Conservation (phyloP, 805 yeast genomes). For the Metschnikowia chrysomelidarum region DNA sequence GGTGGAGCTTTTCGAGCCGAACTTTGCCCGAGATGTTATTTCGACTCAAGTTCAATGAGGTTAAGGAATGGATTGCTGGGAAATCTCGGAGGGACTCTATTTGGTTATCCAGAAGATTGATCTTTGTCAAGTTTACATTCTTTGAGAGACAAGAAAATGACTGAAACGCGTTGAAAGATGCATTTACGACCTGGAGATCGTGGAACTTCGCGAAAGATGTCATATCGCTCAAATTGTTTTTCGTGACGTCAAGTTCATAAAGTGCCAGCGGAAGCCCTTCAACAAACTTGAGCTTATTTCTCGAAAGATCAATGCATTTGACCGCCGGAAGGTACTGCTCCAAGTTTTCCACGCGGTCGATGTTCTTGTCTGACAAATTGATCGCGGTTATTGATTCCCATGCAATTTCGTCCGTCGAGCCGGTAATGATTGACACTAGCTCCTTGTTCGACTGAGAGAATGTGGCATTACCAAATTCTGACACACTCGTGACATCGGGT, state of each 20-base stretch:
- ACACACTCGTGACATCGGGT: slow-evolving; percentile 40
- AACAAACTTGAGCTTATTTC: slow-evolving; percentile 41
- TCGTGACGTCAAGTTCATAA: slow-evolving; percentile 37
- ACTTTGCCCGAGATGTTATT: slow-evolving; percentile 41
- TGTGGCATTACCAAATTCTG: slow-evolving; percentile 44
- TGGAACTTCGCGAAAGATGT: slow-evolving; percentile 40
- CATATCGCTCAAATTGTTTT: slow-evolving; percentile 39
- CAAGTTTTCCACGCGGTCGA: slow-evolving; percentile 45
- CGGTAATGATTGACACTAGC: slow-evolving; percentile 46
- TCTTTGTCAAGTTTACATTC: slow-evolving; percentile 42
- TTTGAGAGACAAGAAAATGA: slow-evolving; percentile 35
- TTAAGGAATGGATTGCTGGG: slow-evolving; percentile 37
- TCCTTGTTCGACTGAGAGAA: slow-evolving; percentile 46
- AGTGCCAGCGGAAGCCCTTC: slow-evolving; percentile 45
- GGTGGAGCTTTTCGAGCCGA: slow-evolving; percentile 31
- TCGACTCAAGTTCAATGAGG: slow-evolving; percentile 38
- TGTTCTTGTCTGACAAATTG: slow-evolving; percentile 29
- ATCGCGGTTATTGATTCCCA: slow-evolving; percentile 45
- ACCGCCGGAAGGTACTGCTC: slow-evolving; percentile 45
- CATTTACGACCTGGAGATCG: slow-evolving; percentile 43
- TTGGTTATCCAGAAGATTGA: slow-evolving; percentile 38
- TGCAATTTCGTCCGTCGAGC: slow-evolving; percentile 30
- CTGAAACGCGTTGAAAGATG: slow-evolving; percentile 36
- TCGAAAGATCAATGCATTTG: slow-evolving; percentile 36
- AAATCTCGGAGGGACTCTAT: slow-evolving; percentile 38